Percentiles rank a stretch among this genome's conserved stretches.
These are phyloP conservation scores for Fragilariopsis cylindrus DNA, from an alignment of 108 stramenopile genomes.

Conservation along the genomic window DNA sequence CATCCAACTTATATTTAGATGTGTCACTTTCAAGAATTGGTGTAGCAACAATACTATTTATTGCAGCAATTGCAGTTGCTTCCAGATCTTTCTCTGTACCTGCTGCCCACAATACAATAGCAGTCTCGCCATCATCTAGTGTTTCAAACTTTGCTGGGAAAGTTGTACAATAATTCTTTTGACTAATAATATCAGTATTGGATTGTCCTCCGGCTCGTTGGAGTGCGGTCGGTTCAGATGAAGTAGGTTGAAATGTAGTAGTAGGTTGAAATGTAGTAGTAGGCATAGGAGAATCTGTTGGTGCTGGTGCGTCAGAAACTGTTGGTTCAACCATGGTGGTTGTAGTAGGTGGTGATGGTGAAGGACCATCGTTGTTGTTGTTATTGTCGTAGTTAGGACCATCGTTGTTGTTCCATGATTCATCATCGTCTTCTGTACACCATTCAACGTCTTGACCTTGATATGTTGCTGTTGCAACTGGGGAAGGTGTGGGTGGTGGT, in stretches of 20 bases:
- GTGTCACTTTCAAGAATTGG: slow-evolving; percentile 6
- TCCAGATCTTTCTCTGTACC: not conserved
- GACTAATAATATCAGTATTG: not conserved
- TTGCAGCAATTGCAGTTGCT: not conserved
- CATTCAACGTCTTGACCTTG: no score
- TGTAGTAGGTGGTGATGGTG: no score
- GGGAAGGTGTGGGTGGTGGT: no score
- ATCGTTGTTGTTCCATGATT: no score
- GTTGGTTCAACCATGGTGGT: not conserved
- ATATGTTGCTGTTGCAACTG: no score
- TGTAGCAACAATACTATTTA: not conserved
- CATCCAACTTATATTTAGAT: not conserved
- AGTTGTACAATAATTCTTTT: not conserved
- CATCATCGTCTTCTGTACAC: no score
- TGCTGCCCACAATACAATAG: not conserved
- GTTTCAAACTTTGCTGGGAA: not conserved
- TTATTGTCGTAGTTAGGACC: no score
- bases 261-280: not conserved
- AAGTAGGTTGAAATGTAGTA: not conserved
- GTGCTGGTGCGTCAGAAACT: not conserved
- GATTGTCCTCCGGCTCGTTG: not conserved
- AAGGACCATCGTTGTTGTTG: no score
- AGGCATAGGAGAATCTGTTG: not conserved
- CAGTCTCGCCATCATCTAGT: not conserved
- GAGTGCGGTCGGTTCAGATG: not conserved